Base-by-base conservation (phyloP, 345 rosid species). In the Dovyalis caffra region DNA sequence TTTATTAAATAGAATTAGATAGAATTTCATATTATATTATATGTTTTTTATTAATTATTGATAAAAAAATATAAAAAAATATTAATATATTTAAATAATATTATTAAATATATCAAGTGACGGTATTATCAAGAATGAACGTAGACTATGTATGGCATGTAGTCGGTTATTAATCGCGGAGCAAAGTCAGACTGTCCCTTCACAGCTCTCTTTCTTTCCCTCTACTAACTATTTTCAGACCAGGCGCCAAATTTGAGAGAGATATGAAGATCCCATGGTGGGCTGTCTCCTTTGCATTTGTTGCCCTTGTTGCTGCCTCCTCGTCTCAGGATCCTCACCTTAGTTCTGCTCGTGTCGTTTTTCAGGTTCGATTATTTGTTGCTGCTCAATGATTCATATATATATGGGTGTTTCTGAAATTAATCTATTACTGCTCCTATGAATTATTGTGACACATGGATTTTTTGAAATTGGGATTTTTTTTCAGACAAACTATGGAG, bases 271-370 rank as follows among this genome's bases (percentile, higher is more conserved):
- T 77, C 71, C 53, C 80, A 14, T 20, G 70, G 74, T 60, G 72
- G 82, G 77, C 18, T 12, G 57, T 74, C 0, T 79, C 61, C 63
- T 32, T 83, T 73, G 76, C 70, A 0, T 40, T 85, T 70, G 64
- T 80, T 28, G 63, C 86, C 67, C 66, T 64, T 25, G 83, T 74
- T 38, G 79, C 76, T 25, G 58, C 60, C 20, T 81, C 83, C 26
- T 77, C 75, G 7, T 76, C 91, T 37, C 73, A 81, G 64, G 95
- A 88, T 43, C 96, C 93, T n/a, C 84, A 84, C 72, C 85, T 95
- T 49, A 79, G 96, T 56, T 91, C 98, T n/a, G 86, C 92, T 75
- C 99, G 96, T 66, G 97, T 92, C 80, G 96, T 90, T 77, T 95
- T 92, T 72, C 98, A 95, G 96, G 97, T 95, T 70, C 74, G 14